Conservation (phyloP, 2,329 filamentous ascomycete species). For the Ilyonectria sp. region DNA sequence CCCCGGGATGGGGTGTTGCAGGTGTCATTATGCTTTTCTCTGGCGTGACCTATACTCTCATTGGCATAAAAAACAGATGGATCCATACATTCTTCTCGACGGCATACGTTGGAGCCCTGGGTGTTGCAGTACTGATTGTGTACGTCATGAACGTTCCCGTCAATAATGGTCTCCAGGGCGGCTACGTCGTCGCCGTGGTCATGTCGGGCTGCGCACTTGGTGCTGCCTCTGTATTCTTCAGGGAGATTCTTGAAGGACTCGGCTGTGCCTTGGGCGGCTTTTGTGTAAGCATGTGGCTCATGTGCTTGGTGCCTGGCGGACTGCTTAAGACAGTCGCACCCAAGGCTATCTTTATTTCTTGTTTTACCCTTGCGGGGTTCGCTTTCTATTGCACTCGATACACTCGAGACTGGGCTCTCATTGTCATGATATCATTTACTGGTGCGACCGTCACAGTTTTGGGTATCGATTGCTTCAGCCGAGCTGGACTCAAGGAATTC, state of each 20-base stretch:
- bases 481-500: conserved; percentile 94
- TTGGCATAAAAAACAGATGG: conserved; percentile 87
- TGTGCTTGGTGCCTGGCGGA: conserved; percentile 83
- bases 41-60: conserved; percentile 79
- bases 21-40: conserved; percentile 82
- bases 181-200: conserved; percentile 84
- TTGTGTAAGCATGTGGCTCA: conserved; percentile 90
- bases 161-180: conserved; percentile 83
- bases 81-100: conserved; percentile 87
- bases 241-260: conserved; percentile 85
- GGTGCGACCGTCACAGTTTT: conserved; percentile 85
- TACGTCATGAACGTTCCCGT: conserved; percentile 91
- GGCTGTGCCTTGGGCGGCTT: conserved; percentile 91
- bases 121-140: conserved; percentile 85
- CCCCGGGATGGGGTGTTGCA: conserved; percentile 84
- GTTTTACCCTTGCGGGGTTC: conserved; percentile 78
- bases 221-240: conserved; percentile 81
- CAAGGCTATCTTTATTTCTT: conserved; percentile 82
- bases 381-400: conserved; percentile 84
- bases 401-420: conserved; percentile 84
- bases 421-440: conserved; percentile 82
- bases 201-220: conserved; percentile 83
- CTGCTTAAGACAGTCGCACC: conserved; percentile 74
- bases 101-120: conserved; percentile 79
- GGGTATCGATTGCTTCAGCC: conserved; percentile 91